Conservation (phyloP, 176 grass and related monocot genomes). For the Carex pumila region DNA sequence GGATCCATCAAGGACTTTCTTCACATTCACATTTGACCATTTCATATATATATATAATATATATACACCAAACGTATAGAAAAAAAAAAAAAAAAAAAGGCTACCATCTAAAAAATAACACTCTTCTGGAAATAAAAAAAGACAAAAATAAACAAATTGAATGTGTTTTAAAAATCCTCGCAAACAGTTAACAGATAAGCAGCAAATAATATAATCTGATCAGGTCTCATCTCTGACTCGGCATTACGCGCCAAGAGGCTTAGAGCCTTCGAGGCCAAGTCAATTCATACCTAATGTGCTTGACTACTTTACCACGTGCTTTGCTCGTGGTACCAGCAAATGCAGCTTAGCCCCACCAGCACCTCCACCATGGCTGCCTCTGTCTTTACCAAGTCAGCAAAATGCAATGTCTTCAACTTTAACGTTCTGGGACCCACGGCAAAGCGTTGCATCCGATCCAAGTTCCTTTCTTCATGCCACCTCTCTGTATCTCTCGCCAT, state of each 20-base stretch:
- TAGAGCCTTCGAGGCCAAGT: not conserved
- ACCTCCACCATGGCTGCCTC: constrained; percentile 63
- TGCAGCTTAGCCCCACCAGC: constrained; percentile 59
- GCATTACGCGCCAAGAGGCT: not conserved
- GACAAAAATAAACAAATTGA: not conserved
- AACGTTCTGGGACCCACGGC: constrained; percentile 33
- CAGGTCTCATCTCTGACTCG: not conserved
- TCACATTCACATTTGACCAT: no score
- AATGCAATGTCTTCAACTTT: constrained; percentile 77
- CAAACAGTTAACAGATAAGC: not conserved
- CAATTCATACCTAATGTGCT: not conserved
- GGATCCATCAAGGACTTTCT: no score
- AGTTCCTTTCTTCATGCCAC: constrained; percentile 69
- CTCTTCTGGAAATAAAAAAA: not conserved
- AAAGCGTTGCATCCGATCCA: constrained; percentile 72
- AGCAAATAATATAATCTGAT: not conserved
- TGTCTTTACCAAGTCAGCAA: constrained; percentile 60
- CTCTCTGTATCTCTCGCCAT: constrained; percentile 64
- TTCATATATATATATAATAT: no score
- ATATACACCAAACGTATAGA: not conserved
- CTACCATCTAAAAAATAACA: not conserved
- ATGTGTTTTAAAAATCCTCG: not conserved
- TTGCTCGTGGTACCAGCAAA: constrained; percentile 63
- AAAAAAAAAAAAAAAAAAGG: not conserved
- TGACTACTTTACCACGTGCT: constrained; percentile 13